phyloP scores from a whole-genome alignment of 2,329 filamentous ascomycete species.

The Hymenoscyphus scutula region DNA sequence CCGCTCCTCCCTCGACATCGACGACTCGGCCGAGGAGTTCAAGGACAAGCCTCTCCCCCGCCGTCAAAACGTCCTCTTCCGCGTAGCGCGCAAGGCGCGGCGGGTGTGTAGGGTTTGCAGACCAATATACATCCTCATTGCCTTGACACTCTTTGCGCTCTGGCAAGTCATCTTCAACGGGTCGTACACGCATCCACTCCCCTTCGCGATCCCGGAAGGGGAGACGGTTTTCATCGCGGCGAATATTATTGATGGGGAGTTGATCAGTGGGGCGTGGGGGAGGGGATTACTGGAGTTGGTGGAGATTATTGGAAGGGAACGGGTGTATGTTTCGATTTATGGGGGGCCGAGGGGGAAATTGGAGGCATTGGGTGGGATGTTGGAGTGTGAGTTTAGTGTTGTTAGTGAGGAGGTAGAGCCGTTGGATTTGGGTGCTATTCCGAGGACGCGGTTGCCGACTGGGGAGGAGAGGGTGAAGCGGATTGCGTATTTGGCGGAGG shows the following conservation, averaged over 20 bases:
- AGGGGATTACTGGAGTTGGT: conserved; percentile 58
- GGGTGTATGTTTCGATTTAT: conserved; percentile 71
- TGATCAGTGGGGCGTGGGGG: conserved; percentile 65
- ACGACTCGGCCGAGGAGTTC: conserved; percentile 21
- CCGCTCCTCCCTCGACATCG: conserved; percentile 19
- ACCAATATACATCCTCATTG: conserved; percentile 28
- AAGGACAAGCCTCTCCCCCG: conserved; percentile 27
- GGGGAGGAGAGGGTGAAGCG: conserved; percentile 65
- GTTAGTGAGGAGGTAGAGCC: conserved; percentile 54
- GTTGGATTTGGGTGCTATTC: conserved; percentile 54
- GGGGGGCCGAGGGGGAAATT: conserved; percentile 58
- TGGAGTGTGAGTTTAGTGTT: conserved; percentile 50
- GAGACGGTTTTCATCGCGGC: conserved; percentile 74
- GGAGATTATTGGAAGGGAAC: conserved; percentile 62
- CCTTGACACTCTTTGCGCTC: conserved; percentile 24
- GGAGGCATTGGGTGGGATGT: conserved; percentile 46
- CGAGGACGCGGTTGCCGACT: conserved; percentile 59
- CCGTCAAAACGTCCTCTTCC: conserved; percentile 9
- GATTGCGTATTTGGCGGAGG: conserved; percentile 70
- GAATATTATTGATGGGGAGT: conserved; percentile 65
- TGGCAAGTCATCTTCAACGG: conserved; percentile 39
- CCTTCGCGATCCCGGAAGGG: conserved; percentile 44
- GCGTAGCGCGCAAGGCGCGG: conserved; percentile 3
- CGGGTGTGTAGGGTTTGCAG: conserved; percentile 22
- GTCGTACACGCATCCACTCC: conserved; percentile 43